Percentiles rank a stretch among this genome's conserved stretches.
These are phyloP conservation scores for Fusarium fujikuroi DNA, from an alignment of 2,329 filamentous ascomycete species.

Conservation along the genomic window DNA sequence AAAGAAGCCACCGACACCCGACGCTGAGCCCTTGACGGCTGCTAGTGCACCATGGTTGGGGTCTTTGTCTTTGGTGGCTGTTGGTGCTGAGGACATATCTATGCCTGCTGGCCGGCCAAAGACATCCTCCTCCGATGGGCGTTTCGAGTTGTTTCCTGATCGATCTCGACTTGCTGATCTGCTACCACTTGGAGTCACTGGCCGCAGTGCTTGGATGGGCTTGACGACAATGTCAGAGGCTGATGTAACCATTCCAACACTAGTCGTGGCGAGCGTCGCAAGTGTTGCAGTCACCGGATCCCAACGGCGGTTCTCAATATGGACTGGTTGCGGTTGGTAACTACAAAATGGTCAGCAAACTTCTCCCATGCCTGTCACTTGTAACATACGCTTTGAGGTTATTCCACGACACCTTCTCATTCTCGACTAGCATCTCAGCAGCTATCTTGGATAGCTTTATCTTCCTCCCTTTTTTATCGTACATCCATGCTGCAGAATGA, in stretches of 20 bases:
- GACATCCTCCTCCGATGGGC: accelerated
- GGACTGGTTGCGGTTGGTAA: neutral
- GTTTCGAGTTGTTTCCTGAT: accelerated
- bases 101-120: neutral
- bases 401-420: slow-evolving; percentile 22
- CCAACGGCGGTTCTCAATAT: slow-evolving; percentile 32
- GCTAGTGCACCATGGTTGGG: slow-evolving; percentile 10
- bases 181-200: neutral
- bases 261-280: slow-evolving; percentile 13
- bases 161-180: neutral
- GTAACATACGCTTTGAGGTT: slow-evolving; percentile 10
- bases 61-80: neutral
- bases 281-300: slow-evolving; percentile 29
- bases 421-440: slow-evolving; percentile 16
- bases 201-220: slow-evolving; percentile 5
- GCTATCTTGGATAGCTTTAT: slow-evolving; percentile 31
- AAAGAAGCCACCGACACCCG: slow-evolving; percentile 23
- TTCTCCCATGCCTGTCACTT: accelerated
- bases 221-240: slow-evolving; percentile 22
- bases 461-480: slow-evolving; percentile 1
- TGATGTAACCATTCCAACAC: slow-evolving; percentile 13
- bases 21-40: slow-evolving; percentile 16
- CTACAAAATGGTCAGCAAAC: neutral
- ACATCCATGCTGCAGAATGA: slow-evolving; percentile 13
- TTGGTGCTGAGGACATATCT: neutral